Percentiles rank a stretch among this genome's conserved stretches.
These are phyloP conservation scores for Pseudocercospora macadamiae DNA, from an alignment of 2,329 filamentous ascomycete genomes.

Conservation along the genomic window DNA sequence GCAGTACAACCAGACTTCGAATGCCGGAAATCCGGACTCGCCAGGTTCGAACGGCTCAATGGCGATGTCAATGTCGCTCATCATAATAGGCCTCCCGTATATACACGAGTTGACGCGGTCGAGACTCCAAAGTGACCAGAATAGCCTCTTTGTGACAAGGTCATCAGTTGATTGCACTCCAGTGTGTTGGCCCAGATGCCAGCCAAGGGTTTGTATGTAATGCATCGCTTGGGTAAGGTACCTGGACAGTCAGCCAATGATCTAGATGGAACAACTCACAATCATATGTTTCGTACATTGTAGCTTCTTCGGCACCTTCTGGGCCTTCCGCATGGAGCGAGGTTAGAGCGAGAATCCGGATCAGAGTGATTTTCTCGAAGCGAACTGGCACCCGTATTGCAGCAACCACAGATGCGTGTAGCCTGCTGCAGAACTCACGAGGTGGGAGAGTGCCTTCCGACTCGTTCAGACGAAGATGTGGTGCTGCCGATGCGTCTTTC, in stretches of 20 bases:
- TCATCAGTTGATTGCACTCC: slow-evolving; percentile 27
- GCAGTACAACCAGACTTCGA: slow-evolving; percentile 52
- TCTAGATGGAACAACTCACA: too few species aligned
- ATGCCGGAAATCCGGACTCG: slow-evolving; percentile 50
- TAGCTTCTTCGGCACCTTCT: slow-evolving; percentile 52
- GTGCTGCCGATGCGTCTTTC: slow-evolving; percentile 49
- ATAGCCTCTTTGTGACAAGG: slow-evolving; percentile 48
- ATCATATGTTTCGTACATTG: slow-evolving; percentile 31
- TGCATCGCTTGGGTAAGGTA: slow-evolving; percentile 53
- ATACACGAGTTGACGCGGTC: slow-evolving; percentile 53
- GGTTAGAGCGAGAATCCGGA: slow-evolving; percentile 51
- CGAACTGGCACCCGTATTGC: slow-evolving; percentile 46
- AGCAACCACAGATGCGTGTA: slow-evolving; percentile 48
- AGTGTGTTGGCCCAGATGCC: slow-evolving; percentile 45
- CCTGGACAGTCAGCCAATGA: slow-evolving; percentile 27
- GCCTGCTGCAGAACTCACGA: slow-evolving; percentile 48
- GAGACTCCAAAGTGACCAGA: slow-evolving; percentile 55
- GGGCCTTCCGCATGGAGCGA: slow-evolving; percentile 53
- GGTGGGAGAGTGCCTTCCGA: slow-evolving; percentile 40
- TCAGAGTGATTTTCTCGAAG: slow-evolving; percentile 51
- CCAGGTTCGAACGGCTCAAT: slow-evolving; percentile 46
- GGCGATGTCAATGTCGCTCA: slow-evolving; percentile 53
- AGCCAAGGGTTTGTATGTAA: slow-evolving; percentile 53
- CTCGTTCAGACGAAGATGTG: slow-evolving; percentile 44
- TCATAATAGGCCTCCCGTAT: slow-evolving; percentile 51